Conservation (phyloP, 2,329 filamentous ascomycete species). For the Sarocladium brachiariae region DNA sequence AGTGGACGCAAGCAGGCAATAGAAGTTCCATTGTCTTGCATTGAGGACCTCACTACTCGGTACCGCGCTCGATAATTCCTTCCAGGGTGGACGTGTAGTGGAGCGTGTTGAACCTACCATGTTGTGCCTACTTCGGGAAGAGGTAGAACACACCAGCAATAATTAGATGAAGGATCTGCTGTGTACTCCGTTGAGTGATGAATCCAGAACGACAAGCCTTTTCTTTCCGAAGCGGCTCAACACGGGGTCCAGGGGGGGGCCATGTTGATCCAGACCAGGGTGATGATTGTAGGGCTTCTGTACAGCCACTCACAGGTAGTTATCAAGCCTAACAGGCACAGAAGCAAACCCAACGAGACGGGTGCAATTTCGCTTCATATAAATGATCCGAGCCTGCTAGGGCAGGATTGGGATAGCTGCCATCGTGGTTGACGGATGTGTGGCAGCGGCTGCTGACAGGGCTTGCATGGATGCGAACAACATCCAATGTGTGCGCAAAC, state of each 20-base stretch:
- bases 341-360: conserved; percentile 8
- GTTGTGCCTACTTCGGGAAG: background rate
- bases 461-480: background rate
- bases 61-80: too few relatives aligned
- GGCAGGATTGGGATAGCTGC: conserved; percentile 1
- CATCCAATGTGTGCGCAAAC: background rate
- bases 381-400: background rate
- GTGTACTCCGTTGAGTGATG: background rate
- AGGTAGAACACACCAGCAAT: too few relatives aligned
- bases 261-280: background rate
- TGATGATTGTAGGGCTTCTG: background rate
- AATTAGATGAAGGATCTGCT: conserved; percentile 6
- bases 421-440: conserved; percentile 8
- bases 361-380: conserved; percentile 7
- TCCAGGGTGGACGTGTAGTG: too few relatives aligned
- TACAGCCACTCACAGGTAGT: background rate
- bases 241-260: background rate
- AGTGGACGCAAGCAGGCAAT: background rate
- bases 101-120: too few relatives aligned
- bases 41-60: too few relatives aligned
- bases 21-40: background rate
- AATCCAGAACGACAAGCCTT: conserved; percentile 7
- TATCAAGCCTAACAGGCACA: background rate
- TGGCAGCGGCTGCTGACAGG: background rate
- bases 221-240: background rate